Evolutionary conservation across 345 rosid genomes (phyloP).

Genomic region (Clarkia xantiana): DNA sequence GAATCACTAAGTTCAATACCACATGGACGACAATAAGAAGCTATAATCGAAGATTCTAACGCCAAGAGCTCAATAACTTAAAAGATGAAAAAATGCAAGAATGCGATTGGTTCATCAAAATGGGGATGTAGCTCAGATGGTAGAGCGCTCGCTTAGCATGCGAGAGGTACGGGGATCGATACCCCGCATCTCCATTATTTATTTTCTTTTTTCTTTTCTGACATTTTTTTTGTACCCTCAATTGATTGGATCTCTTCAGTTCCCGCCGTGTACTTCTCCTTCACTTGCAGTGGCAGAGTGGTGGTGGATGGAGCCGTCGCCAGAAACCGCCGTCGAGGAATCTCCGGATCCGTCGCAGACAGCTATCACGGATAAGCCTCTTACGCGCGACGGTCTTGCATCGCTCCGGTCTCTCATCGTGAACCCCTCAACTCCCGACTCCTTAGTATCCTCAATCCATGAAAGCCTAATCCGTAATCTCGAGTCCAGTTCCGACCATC

Average conservation of each 20-base stretch:
- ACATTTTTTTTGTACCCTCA: too few relatives aligned
- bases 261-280: constrained; percentile 1
- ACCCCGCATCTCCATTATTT: constrained; percentile 30
- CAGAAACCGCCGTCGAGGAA: too few relatives aligned
- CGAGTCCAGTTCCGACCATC: constrained; percentile 24
- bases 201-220: too few relatives aligned
- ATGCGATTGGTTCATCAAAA: too few relatives aligned
- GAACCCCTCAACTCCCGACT: constrained; percentile 38
- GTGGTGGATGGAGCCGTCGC: too few relatives aligned
- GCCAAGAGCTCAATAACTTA: not conserved
- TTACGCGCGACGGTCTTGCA: constrained; percentile 21
- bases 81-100: not conserved
- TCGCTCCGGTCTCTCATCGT: constrained; percentile 49
- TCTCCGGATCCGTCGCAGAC: too few relatives aligned
- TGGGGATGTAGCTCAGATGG: constrained; percentile 60
- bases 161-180: constrained; percentile 45
- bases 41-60: too few relatives aligned
- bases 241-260: not conserved
- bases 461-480: constrained; percentile 44
- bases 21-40: too few relatives aligned
- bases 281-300: not conserved
- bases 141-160: constrained; percentile 59
- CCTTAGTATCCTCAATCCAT: constrained; percentile 38
- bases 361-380: constrained; percentile 10
- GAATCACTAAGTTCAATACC: not conserved